Base-by-base conservation (phyloP, 768 basidiomycete genomes). In the Clathrus columnatus region DNA sequence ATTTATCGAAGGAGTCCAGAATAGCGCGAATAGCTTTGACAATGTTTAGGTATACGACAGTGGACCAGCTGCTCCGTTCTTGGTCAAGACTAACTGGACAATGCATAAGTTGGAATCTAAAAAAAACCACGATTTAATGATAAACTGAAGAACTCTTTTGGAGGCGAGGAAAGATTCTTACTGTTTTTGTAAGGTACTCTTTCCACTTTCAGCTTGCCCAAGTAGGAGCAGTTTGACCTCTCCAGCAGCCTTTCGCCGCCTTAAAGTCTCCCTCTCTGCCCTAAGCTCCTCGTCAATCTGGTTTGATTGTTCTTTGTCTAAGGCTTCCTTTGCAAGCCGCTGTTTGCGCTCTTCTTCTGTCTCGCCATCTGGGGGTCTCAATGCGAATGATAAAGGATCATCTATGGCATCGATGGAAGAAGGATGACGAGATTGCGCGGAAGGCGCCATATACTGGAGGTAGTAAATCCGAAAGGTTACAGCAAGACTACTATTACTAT, bases 241-340 rank as follows among this genome's bases (percentile, higher is more conserved):
- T 17, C 54, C 54, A 20, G 45, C 42, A 61, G 81, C 76, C 67
- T 80, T 87, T 49, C 73, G 78, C 65, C 76, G 80, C 67, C 78
- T 83, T 55, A 81, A 62, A 50, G 73, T 76, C 65, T 85, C 84
- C 55, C 81, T 77, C 63, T 91, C 89, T 57, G 73, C 70, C 60
- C 81, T 79, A 51, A 91, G 74, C 61, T 87, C 80, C 64, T 89
- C 87, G 69, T 91, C 89, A 62, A 91, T 91, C 67, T 78, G 77
- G 58, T 91, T 88, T 48, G 85, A 89, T 57, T 85, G 72, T 48
- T 81, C 78, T 66, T 82, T 84, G 2, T 88, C 87, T 59, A 89
- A 84, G 0, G 80, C 80, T 69, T 91, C 89, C 30, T 73, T 67
- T 58, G 76, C 70, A 17, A 89, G 77, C 55, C 89, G 80, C 28